phyloP scores from a whole-genome alignment of 192 early-diverging fungal genomes.

The Linnemannia schmuckeri region DNA sequence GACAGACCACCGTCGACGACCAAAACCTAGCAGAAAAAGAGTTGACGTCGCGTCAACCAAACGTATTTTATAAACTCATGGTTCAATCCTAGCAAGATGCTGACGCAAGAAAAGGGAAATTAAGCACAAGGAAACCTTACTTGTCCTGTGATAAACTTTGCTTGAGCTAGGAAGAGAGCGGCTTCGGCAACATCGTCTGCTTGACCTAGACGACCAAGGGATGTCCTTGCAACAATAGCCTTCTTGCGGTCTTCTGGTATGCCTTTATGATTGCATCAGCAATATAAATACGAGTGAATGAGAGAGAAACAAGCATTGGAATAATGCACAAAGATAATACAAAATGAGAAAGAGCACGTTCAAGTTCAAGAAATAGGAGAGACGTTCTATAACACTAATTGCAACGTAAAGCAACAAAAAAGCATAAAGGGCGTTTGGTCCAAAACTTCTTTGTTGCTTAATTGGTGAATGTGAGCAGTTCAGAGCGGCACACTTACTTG shows the following conservation, averaged over 20 bases:
- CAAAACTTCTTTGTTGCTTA: background rate
- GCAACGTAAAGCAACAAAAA: too few relatives aligned
- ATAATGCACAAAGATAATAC: background rate
- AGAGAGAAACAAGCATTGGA: background rate
- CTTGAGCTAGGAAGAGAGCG: conserved; percentile 68
- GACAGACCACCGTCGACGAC: conserved; percentile 57
- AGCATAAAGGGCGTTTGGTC: background rate
- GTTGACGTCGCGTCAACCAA: conserved; percentile 3
- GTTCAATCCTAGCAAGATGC: background rate
- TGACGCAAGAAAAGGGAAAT: background rate
- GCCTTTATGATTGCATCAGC: conserved; percentile 38
- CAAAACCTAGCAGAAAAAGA: conserved; percentile 32
- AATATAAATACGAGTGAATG: background rate
- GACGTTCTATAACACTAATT: background rate
- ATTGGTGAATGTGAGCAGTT: conserved; percentile 1
- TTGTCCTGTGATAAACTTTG: conserved; percentile 76
- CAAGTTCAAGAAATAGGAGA: background rate
- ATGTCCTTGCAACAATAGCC: conserved; percentile 60
- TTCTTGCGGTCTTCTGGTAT: conserved; percentile 54
- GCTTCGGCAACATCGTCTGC: conserved; percentile 73
- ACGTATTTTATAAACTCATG: background rate
- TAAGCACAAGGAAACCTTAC: conserved; percentile 13
- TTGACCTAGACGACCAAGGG: conserved; percentile 68
- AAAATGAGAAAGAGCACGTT: background rate
- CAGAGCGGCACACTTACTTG: conserved; percentile 48